These are phyloP conservation scores for Cladosporium velox DNA, from an alignment of 2,329 filamentous ascomycete species.

Conservation along the genomic window DNA sequence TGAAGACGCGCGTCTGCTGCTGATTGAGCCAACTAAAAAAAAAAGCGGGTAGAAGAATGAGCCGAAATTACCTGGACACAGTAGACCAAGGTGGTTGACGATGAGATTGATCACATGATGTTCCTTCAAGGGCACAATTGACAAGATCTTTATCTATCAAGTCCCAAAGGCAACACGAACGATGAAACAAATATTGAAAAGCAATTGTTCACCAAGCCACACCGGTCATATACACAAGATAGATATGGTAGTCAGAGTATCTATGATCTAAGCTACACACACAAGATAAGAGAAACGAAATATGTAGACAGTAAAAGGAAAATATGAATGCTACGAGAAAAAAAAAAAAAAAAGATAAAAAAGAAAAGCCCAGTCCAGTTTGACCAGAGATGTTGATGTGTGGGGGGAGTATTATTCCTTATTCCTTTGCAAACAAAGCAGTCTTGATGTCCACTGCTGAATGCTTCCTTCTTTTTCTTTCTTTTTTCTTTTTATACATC, in stretches of 20 bases:
- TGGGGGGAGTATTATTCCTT: background rate
- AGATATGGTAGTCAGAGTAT: background rate
- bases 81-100: too few species aligned
- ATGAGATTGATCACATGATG: too few species aligned
- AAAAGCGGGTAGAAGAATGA: too few species aligned
- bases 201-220: background rate
- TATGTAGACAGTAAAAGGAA: background rate
- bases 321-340: background rate
- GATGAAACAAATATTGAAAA: background rate
- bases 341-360: background rate
- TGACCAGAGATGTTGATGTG: background rate
- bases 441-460: background rate
- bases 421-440: background rate
- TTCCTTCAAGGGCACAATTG: too few species aligned
- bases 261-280: background rate
- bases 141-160: background rate
- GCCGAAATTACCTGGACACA: too few species aligned
- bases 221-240: background rate
- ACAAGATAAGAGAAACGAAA: constrained; percentile 1
- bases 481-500: background rate
- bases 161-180: background rate
- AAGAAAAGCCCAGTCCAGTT: background rate
- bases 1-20: too few species aligned
- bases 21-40: too few species aligned
- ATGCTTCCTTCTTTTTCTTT: background rate